phyloP scores from a whole-genome alignment of 305 asterid species.

The Fraxinus xanthoxyloides region DNA sequence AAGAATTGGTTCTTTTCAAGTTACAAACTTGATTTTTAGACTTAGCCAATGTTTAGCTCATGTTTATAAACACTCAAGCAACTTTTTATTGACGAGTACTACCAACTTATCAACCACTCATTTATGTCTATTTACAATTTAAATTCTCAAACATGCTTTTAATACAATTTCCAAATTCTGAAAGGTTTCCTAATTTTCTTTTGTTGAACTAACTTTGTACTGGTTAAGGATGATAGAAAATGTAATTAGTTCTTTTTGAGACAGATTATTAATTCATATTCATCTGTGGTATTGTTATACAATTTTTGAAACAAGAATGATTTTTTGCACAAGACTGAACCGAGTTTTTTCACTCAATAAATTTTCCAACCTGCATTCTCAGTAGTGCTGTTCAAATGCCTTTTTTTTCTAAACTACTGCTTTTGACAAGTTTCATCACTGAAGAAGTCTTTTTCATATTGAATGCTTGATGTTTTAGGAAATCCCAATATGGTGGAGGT shows the following conservation, averaged over 20 bases:
- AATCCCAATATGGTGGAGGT: slow-evolving; percentile 97
- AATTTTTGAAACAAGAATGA: neutral
- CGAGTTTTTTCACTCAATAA: neutral
- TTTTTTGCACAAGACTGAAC: neutral
- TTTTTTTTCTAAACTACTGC: neutral
- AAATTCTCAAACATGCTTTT: neutral
- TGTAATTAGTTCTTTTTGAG: neutral
- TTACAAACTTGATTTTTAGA: neutral
- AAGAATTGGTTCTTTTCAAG: neutral
- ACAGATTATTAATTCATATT: neutral
- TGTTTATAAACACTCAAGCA: neutral
- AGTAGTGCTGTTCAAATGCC: neutral
- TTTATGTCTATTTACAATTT: neutral
- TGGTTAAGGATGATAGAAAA: neutral
- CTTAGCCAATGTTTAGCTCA: neutral
- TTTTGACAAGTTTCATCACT: neutral
- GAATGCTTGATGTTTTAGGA: slow-evolving; percentile 40
- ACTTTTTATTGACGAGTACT: neutral
- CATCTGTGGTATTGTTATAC: neutral
- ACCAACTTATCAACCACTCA: neutral
- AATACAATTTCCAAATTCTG: neutral
- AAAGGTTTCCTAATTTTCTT: neutral
- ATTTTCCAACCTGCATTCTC: neutral
- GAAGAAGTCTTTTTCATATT: neutral
- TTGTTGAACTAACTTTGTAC: neutral